These are phyloP conservation scores for Penicillium parvum DNA, from an alignment of 495 filamentous ascomycete genomes.

Conservation along the genomic window DNA sequence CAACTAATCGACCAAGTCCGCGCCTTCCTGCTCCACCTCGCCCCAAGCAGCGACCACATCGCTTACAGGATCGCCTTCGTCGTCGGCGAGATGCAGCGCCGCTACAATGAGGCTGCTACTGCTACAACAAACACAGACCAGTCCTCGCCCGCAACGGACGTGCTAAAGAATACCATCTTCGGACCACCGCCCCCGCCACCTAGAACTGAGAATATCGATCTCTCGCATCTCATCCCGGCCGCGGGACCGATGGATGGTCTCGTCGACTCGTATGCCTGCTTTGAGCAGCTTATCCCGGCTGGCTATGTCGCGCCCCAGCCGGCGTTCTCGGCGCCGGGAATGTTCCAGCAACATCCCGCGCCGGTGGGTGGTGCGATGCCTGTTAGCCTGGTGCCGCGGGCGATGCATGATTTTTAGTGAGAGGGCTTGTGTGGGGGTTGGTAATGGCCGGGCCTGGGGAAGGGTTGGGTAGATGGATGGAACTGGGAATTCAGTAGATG, in stretches of 20 bases:
- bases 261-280: constrained; percentile 21
- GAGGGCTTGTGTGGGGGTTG: background rate
- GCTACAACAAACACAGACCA: no score
- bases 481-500: background rate
- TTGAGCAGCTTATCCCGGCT: constrained; percentile 22
- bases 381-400: constrained; percentile 23
- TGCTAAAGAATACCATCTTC: constrained; percentile 13
- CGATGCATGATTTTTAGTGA: constrained; percentile 24
- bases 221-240: constrained; percentile 20
- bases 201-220: constrained; percentile 15
- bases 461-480: background rate
- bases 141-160: constrained; percentile 6
- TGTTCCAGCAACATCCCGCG: constrained; percentile 19
- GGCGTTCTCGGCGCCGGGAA: constrained; percentile 7
- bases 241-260: constrained; percentile 17
- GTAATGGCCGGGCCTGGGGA: background rate
- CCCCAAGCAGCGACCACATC: constrained; percentile 36
- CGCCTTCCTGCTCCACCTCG: constrained; percentile 34
- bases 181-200: constrained; percentile 7
- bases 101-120: constrained; percentile 21
- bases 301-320: constrained; percentile 13
- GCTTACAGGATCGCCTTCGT: constrained; percentile 33
- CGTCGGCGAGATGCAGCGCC: constrained; percentile 26
- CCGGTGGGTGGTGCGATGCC: constrained; percentile 26
- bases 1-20: constrained; percentile 37